Evolutionary conservation across 116 monocot genomes (phyloP), one percentile per base, ranked within the genome.

Genomic region (Papilionanthe hybrid): DNA sequence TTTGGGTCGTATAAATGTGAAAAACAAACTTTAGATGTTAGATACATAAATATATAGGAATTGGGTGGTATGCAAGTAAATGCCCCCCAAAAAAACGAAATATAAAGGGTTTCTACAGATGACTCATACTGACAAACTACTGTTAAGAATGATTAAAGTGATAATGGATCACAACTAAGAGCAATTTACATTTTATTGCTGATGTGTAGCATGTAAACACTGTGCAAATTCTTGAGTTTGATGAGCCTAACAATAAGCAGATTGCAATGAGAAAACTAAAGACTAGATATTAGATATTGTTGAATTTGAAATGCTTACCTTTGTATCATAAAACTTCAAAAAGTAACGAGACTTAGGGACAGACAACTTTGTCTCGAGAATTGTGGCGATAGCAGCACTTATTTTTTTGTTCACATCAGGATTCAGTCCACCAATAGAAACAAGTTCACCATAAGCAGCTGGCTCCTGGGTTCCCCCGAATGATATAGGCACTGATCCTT

Each of bases 151-250:
- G 49, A 27, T 11, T 5, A 20, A 49, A 9, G n/a, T 22, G 28
- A 72, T 55, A 0, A 42, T 22, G 4, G 28, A 43, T 74, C 0
- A 17, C 72, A 58, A 12, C 48, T 44, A 79, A 18, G 32, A 80
- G 55, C 81, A 78, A 89, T 80, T 92, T 95, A 91, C 88, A 88
- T 91, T 89, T 73, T 89, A 92, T 83, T 88, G 86, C 86, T 95
- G 93, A 88, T 91, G 95, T 81, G 91, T 89, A 88, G 91, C 89
- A 89, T 93, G 93, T 72, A 93, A 92, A 91, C 91, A 93, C 79
- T 91, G 93, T 80, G 85, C 93, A 89, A 91, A 72, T 86, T 96
- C 91, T 88, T 91, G 93, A 83, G 84, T 87, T 55, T 83, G 87
- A 84, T 89, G 82, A 28, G 85, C 91, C 95, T 90, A 93, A 81